A percentile compares a stretch with the other conserved stretches of the same genome.
Evolutionary conservation across 2,329 filamentous ascomycete species (phyloP).

Genomic region (Pseudogymnoascus sp.): DNA sequence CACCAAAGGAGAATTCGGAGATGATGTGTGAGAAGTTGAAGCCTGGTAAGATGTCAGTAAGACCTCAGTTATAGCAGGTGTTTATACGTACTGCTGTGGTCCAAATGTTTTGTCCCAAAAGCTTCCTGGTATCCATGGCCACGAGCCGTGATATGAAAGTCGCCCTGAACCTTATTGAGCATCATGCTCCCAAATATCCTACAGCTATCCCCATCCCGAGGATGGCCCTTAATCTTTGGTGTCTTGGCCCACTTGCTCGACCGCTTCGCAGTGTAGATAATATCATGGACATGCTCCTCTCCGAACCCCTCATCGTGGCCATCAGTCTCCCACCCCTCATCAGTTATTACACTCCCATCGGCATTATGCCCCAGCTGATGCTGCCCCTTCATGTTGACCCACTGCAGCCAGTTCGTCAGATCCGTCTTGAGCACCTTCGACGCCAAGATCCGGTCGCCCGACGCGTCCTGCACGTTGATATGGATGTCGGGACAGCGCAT

Average conservation of each 20-base stretch:
- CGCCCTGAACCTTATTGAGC: constrained; percentile 93
- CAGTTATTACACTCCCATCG: constrained; percentile 47
- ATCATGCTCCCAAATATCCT: constrained; percentile 84
- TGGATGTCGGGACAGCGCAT: constrained; percentile 89
- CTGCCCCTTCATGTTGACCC: constrained; percentile 64
- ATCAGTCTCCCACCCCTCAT: constrained; percentile 50
- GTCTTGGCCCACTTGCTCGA: constrained; percentile 68
- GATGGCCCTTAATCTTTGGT: constrained; percentile 45
- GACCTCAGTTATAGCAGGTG: background rate
- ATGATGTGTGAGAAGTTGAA: constrained; percentile 99
- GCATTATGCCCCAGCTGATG: constrained; percentile 52
- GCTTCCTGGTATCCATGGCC: constrained; percentile 90
- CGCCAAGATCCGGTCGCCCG: constrained; percentile 85
- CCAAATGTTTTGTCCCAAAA: constrained; percentile 60
- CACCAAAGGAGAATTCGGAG: constrained; percentile 90
- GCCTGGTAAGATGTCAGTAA: constrained; percentile 40
- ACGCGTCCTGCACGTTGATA: constrained; percentile 93
- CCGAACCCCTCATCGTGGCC: constrained; percentile 59
- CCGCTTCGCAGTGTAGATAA: constrained; percentile 62
- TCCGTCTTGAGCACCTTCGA: constrained; percentile 67
- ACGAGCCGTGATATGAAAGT: constrained; percentile 93
- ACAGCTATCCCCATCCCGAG: constrained; percentile 58
- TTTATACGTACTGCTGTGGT: constrained; percentile 61
- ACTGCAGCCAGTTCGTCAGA: constrained; percentile 71
- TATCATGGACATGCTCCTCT: constrained; percentile 87